A percentile compares a stretch with the other conserved stretches of the same genome.
Conservation (phyloP, 345 rosid genomes). For the Aurinia saxatilis region DNA sequence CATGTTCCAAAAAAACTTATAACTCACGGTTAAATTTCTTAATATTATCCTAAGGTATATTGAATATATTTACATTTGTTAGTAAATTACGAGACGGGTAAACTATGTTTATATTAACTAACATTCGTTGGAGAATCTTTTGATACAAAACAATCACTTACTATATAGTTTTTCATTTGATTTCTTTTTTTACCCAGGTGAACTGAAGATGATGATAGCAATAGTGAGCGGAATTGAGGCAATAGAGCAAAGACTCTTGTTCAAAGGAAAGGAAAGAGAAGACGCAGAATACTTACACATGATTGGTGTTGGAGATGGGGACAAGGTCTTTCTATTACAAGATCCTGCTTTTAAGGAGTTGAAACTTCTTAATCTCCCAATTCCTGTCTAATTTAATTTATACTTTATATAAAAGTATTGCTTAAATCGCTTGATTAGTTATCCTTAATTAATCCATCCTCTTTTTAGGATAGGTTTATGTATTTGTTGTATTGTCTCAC, state of each 20-base stretch:
- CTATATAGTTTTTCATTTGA: background rate
- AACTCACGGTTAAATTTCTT: no score
- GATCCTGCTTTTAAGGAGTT: constrained; percentile 83
- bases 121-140: background rate
- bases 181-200: constrained; percentile 36
- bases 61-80: no score
- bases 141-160: background rate
- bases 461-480: background rate
- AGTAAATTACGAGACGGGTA: no score
- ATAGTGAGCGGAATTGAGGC: constrained; percentile 64
- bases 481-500: background rate
- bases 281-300: constrained; percentile 76
- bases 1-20: no score
- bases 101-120: background rate
- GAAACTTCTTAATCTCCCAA: constrained; percentile 47
- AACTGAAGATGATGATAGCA: constrained; percentile 65
- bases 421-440: background rate
- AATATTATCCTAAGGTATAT: no score
- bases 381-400: constrained; percentile 10
- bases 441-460: no score
- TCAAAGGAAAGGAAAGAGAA: constrained; percentile 91
- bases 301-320: constrained; percentile 85
- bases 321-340: constrained; percentile 65
- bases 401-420: background rate
- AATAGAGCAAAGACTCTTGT: constrained; percentile 70